Conservation (phyloP, 179 eudicot genomes). For the Beta lomatogona region DNA sequence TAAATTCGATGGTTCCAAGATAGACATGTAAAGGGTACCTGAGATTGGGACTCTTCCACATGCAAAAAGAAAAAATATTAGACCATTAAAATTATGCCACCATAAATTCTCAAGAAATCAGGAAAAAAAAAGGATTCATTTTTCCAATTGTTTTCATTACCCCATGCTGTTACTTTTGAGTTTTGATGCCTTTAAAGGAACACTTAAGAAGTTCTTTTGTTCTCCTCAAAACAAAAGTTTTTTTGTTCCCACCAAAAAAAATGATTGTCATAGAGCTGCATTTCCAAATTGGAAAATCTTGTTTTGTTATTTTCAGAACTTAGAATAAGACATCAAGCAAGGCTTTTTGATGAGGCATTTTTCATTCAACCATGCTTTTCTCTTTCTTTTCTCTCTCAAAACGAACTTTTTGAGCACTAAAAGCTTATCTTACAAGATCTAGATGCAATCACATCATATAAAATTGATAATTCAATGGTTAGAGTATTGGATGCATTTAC, state of each 20-base stretch:
- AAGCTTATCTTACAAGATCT: neutral
- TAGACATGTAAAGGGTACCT: constrained; percentile 22
- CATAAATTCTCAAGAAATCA: neutral
- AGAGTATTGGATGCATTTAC: neutral
- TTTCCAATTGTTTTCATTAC: too few relatives aligned
- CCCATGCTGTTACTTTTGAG: neutral
- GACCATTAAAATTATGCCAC: neutral
- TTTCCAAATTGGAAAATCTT: constrained; percentile 8
- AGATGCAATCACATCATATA: neutral
- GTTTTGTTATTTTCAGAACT: constrained; percentile 8
- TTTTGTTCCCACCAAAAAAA: neutral
- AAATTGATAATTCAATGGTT: neutral
- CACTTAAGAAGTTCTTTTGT: neutral
- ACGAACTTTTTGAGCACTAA: neutral
- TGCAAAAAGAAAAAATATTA: neutral
- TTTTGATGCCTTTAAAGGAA: too few relatives aligned
- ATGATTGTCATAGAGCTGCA: neutral
- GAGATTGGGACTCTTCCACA: constrained; percentile 17
- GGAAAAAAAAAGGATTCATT: too few relatives aligned
- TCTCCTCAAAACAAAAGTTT: neutral
- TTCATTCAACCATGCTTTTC: too few relatives aligned
- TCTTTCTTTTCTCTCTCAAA: neutral
- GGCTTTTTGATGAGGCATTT: neutral
- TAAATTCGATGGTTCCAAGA: constrained; percentile 19
- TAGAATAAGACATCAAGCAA: neutral